Conservation (phyloP, 129 eudicot species). For the carrot (Daucus carota) region DNA sequence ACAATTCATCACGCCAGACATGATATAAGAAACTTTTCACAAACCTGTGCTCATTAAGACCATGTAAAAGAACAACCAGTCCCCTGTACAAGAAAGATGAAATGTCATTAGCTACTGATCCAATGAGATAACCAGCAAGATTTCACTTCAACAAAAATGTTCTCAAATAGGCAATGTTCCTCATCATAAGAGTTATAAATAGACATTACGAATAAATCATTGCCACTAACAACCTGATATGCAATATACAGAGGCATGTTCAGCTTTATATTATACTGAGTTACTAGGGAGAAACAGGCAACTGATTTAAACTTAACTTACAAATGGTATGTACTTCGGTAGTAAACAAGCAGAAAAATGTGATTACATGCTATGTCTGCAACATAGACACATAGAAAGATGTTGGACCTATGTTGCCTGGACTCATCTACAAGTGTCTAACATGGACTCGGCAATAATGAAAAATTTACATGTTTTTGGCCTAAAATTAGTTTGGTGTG, state of each 20-base stretch:
- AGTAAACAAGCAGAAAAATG: neutral
- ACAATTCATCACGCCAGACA: neutral
- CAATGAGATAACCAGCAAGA: neutral
- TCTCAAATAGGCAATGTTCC: neutral
- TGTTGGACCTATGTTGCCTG: too few species aligned
- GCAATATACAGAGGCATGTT: neutral
- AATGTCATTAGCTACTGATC: constrained; percentile 12
- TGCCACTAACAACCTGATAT: neutral
- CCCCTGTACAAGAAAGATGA: constrained; percentile 47
- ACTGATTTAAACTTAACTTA: neutral
- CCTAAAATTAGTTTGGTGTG: too few species aligned
- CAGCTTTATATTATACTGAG: neutral
- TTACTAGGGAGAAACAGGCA: neutral
- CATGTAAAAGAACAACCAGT: constrained; percentile 69
- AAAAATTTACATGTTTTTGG: too few species aligned
- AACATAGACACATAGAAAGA: neutral
- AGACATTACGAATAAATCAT: neutral
- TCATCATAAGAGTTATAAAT: neutral
- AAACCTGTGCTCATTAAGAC: constrained; percentile 90
- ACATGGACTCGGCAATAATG: too few species aligned
- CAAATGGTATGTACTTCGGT: neutral
- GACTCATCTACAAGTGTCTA: too few species aligned
- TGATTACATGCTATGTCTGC: neutral
- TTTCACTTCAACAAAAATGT: neutral
- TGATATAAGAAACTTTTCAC: neutral